A percentile compares a stretch with the other conserved stretches of the same genome.
These are phyloP conservation scores for Amanita muscaria DNA, from an alignment of 768 basidiomycete genomes.

Conservation along the genomic window DNA sequence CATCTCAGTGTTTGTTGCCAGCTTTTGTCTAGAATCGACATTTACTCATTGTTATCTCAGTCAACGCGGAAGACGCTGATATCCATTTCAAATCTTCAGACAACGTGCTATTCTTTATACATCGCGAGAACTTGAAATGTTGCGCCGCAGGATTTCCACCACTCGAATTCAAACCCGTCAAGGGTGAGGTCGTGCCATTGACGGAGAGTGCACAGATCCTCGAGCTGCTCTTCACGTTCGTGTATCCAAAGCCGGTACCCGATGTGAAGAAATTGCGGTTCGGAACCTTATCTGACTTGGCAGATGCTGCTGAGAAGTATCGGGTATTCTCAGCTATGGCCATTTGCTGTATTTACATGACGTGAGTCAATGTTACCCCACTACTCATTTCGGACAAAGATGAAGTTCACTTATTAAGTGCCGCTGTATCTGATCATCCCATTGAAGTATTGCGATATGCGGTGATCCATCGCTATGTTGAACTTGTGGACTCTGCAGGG, in stretches of 20 bases:
- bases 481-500: neutral
- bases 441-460: constrained; percentile 5
- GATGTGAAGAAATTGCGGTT: constrained; percentile 3
- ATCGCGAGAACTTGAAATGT: constrained; percentile 13
- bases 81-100: constrained; percentile 13
- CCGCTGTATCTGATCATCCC: neutral
- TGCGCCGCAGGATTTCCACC: constrained; percentile 11
- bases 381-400: neutral
- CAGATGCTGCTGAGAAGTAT: constrained; percentile 10
- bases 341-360: constrained; percentile 2
- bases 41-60: too few species aligned
- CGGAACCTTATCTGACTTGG: neutral
- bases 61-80: constrained; percentile 13
- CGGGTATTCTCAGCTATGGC: constrained; percentile 2
- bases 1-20: too few species aligned
- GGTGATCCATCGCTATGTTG: constrained; percentile 1
- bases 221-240: constrained; percentile 11
- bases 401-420: neutral
- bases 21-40: too few species aligned
- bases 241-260: constrained; percentile 7
- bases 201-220: constrained; percentile 10
- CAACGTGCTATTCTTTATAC: constrained; percentile 8
- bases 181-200: constrained; percentile 5
- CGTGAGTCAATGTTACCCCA: constrained; percentile 3
- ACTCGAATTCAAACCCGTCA: neutral